Percentiles rank a stretch among this genome's conserved stretches.
phyloP scores from a whole-genome alignment of 164 flowering plant species.

The Kalanchoe fedtschenkoi region DNA sequence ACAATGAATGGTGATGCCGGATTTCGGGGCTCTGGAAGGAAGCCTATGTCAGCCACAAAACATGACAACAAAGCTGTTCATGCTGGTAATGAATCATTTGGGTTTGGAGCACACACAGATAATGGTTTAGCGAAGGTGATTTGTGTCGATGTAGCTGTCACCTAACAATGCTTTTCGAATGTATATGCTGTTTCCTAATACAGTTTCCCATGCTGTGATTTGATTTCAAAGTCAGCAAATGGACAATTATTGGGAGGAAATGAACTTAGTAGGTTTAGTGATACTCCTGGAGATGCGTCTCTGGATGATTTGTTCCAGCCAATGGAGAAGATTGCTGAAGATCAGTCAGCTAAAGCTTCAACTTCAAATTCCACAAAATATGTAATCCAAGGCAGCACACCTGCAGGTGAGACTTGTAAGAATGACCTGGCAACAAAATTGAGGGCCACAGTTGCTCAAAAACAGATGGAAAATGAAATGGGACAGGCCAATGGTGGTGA shows the following conservation, averaged over 20 bases:
- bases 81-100: constrained; percentile 22
- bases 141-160: neutral
- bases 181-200: neutral
- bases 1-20: constrained; percentile 32
- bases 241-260: constrained; percentile 32
- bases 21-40: constrained; percentile 31
- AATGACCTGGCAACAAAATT: constrained; percentile 72
- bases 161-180: neutral
- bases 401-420: constrained; percentile 44
- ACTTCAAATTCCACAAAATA: constrained; percentile 62
- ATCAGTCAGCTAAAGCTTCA: constrained; percentile 54
- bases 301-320: constrained; percentile 95
- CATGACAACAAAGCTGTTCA: constrained; percentile 30
- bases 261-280: constrained; percentile 89
- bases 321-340: constrained; percentile 37
- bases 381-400: constrained; percentile 25
- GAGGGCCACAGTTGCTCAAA: constrained; percentile 82
- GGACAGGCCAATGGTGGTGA: constrained; percentile 68
- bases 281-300: constrained; percentile 90
- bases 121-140: constrained; percentile 12
- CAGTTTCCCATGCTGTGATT: neutral
- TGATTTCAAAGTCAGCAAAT: constrained; percentile 37
- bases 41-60: constrained; percentile 17
- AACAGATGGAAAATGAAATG: constrained; percentile 68
- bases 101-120: constrained; percentile 32